These are phyloP conservation scores for Penicillium verhagenii DNA, from an alignment of 495 filamentous ascomycete species.

Conservation along the genomic window DNA sequence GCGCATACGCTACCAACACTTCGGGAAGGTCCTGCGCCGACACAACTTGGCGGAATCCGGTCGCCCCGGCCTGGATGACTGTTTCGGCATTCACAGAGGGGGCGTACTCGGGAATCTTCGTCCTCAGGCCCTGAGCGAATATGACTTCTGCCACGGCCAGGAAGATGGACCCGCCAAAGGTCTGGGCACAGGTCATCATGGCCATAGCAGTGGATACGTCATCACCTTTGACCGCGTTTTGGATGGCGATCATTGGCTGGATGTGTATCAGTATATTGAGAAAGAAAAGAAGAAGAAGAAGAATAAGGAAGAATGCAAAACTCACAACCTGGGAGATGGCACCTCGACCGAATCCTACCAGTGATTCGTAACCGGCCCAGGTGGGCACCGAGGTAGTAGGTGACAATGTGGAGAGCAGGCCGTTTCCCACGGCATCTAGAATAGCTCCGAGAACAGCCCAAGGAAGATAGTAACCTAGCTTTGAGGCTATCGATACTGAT, in stretches of 20 bases:
- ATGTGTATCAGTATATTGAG: background rate
- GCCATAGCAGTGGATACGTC: slow-evolving; percentile 51
- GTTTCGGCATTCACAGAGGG: slow-evolving; percentile 36
- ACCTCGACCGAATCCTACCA: slow-evolving; percentile 52
- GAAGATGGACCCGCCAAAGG: slow-evolving; percentile 48
- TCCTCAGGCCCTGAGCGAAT: slow-evolving; percentile 45
- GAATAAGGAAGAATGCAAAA: background rate
- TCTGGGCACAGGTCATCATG: slow-evolving; percentile 51
- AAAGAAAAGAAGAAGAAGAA: too few relatives aligned
- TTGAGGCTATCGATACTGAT: slow-evolving; percentile 25
- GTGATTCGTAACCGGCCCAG: slow-evolving; percentile 58
- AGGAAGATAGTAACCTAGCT: slow-evolving; percentile 52
- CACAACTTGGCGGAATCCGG: slow-evolving; percentile 35
- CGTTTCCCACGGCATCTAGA: slow-evolving; percentile 40
- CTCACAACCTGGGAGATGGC: slow-evolving; percentile 44
- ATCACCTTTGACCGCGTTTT: slow-evolving; percentile 45
- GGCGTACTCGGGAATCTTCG: slow-evolving; percentile 29
- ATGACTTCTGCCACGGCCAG: slow-evolving; percentile 46
- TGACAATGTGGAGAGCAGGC: slow-evolving; percentile 50
- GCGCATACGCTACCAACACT: slow-evolving; percentile 43
- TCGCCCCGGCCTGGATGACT: slow-evolving; percentile 42
- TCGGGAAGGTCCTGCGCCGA: slow-evolving; percentile 20
- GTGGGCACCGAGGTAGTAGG: slow-evolving; percentile 39
- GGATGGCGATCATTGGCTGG: slow-evolving; percentile 52
- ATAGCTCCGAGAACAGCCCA: slow-evolving; percentile 32